A percentile compares a stretch with the other conserved stretches of the same genome.
Conservation (phyloP, 1,139 yeast genomes). For the Saccharomycopsis crataegensis region DNA sequence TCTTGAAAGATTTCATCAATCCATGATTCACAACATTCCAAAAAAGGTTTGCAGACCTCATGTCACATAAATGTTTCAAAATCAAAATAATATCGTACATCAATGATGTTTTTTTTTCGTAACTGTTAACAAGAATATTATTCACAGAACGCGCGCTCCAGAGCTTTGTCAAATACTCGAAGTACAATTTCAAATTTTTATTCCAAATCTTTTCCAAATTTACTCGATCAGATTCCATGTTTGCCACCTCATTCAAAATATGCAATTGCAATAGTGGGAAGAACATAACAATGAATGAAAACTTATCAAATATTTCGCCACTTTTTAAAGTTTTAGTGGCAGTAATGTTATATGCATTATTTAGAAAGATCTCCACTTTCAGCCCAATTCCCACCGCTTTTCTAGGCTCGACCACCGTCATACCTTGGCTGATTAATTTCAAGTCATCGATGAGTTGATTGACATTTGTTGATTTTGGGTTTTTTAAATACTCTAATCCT, state of each 20-base stretch:
- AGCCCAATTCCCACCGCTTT: background rate
- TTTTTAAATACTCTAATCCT: conserved; percentile 5
- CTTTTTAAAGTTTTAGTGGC: background rate
- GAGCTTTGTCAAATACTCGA: conserved; percentile 1
- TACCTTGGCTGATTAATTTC: conserved; percentile 8
- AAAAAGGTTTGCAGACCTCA: background rate
- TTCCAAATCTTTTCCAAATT: background rate
- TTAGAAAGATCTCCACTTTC: conserved; percentile 11
- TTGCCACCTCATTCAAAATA: background rate
- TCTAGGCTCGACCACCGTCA: background rate
- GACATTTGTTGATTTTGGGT: background rate
- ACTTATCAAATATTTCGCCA: conserved; percentile 1
- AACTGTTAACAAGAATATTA: conserved; percentile 8
- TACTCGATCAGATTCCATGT: background rate
- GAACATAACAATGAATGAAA: conserved; percentile 12
- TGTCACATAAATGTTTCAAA: background rate
- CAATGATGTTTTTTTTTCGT: conserved; percentile 4
- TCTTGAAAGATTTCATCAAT: background rate
- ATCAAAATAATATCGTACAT: conserved; percentile 9
- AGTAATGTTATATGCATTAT: conserved; percentile 9
- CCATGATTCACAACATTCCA: background rate
- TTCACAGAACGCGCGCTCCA: conserved; percentile 14
- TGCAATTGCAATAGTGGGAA: conserved; percentile 17
- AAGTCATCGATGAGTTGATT: conserved; percentile 6
- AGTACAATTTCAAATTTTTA: background rate